Conservation (phyloP, 257 asterid species). For the Knoxia roxburghii region DNA sequence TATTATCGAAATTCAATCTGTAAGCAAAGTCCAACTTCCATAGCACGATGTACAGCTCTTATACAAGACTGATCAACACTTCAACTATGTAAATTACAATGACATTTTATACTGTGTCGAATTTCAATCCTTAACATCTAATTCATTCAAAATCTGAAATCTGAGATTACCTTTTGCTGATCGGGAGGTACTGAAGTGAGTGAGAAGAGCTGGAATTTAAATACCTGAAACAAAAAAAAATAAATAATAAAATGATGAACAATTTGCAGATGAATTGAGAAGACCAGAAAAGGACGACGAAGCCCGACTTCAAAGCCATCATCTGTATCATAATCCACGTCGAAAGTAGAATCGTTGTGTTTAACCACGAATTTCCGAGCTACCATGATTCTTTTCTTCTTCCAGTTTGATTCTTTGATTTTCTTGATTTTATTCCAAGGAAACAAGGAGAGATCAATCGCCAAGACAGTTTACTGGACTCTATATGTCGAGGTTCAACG, state of each 20-base stretch:
- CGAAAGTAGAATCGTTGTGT: constrained; percentile 58
- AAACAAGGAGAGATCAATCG: too few species aligned
- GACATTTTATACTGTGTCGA: background rate
- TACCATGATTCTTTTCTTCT: constrained; percentile 46
- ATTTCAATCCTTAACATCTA: background rate
- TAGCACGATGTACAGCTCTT: background rate
- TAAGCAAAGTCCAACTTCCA: background rate
- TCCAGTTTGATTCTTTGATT: background rate
- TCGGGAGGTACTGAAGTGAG: constrained; percentile 86
- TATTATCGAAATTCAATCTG: background rate
- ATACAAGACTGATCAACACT: background rate
- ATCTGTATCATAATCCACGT: constrained; percentile 77
- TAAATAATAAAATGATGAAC: constrained; percentile 10
- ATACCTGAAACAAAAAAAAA: constrained; percentile 49
- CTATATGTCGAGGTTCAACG: background rate
- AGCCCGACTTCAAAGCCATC: constrained; percentile 78
- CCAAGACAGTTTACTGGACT: too few species aligned
- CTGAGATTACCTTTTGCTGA: constrained; percentile 57
- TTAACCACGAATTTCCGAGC: constrained; percentile 56
- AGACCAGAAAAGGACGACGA: constrained; percentile 18
- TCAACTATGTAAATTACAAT: background rate
- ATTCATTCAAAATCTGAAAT: background rate
- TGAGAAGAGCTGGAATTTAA: constrained; percentile 85
- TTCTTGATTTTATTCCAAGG: background rate
- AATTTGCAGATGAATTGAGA: constrained; percentile 12